Evolutionary conservation across 306 rosid species (phyloP).

Genomic region (Quercus variabilis): DNA sequence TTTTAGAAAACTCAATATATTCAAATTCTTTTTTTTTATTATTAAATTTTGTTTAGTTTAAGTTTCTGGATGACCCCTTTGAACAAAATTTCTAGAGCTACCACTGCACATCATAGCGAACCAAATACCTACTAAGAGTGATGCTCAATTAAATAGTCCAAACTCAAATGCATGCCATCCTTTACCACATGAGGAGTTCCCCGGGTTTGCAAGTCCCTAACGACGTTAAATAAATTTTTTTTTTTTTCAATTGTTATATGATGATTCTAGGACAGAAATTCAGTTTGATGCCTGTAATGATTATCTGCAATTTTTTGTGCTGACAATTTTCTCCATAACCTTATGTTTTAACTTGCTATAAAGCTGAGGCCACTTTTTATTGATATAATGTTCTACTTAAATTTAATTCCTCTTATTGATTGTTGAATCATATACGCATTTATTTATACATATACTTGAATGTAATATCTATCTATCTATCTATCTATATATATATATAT

Average conservation of each 20-base stretch:
- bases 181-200: slow-evolving; percentile 54
- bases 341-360: too few species aligned
- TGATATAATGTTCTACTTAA: background rate
- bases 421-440: background rate
- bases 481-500: background rate
- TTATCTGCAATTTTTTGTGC: too few species aligned
- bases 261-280: background rate
- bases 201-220: slow-evolving; percentile 50
- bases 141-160: slow-evolving; percentile 45
- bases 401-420: background rate
- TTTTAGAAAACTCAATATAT: too few species aligned
- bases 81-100: too few species aligned
- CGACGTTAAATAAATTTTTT: slow-evolving; percentile 38
- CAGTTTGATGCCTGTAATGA: background rate
- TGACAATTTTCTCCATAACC: too few species aligned
- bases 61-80: too few species aligned
- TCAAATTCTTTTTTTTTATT: too few species aligned
- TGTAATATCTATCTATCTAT: background rate
- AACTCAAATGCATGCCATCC: slow-evolving; percentile 17
- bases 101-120: too few species aligned
- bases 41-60: too few species aligned
- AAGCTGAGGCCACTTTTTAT: too few species aligned
- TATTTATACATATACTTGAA: background rate
- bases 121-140: background rate
- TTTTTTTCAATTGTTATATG: background rate